phyloP scores from a whole-genome alignment of 2,329 filamentous ascomycete genomes.

The Ophiostoma ulmi region DNA sequence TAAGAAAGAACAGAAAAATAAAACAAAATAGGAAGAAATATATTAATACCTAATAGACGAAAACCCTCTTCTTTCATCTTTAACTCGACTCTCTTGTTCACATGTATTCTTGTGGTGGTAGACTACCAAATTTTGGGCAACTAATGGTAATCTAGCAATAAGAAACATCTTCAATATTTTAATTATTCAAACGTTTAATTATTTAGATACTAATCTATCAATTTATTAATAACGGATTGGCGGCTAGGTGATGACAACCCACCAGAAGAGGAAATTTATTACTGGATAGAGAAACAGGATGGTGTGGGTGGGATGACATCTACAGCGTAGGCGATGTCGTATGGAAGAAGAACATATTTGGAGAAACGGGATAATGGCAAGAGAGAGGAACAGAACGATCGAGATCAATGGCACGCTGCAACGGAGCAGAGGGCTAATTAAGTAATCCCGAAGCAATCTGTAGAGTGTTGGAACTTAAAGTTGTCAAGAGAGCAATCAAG shows the following conservation, averaged over 20 bases:
- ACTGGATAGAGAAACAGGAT: slow-evolving; percentile 9
- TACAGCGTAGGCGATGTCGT: slow-evolving; percentile 13
- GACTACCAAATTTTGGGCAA: background rate
- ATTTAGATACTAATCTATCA: background rate
- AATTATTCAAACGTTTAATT: background rate
- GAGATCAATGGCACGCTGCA: slow-evolving; percentile 12
- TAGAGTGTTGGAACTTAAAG: background rate
- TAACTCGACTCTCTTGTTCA: background rate
- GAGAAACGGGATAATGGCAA: background rate
- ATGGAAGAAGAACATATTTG: background rate
- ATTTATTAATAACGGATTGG: background rate
- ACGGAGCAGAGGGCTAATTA: background rate
- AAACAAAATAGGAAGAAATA: background rate
- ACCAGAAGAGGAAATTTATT: slow-evolving; percentile 17
- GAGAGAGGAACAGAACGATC: background rate
- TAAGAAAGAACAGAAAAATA: too few species aligned
- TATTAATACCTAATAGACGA: too few species aligned
- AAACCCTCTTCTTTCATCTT: background rate
- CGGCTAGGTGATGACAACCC: slow-evolving; percentile 7
- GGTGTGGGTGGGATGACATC: slow-evolving; percentile 14
- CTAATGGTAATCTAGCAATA: background rate
- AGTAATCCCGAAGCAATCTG: background rate
- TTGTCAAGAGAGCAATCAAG: background rate
- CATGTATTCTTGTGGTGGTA: background rate
- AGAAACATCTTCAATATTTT: background rate